Evolutionary conservation across 108 stramenopile species (phyloP), one percentile per base, ranked within the genome.

Genomic region (Cyclotella atomus): DNA sequence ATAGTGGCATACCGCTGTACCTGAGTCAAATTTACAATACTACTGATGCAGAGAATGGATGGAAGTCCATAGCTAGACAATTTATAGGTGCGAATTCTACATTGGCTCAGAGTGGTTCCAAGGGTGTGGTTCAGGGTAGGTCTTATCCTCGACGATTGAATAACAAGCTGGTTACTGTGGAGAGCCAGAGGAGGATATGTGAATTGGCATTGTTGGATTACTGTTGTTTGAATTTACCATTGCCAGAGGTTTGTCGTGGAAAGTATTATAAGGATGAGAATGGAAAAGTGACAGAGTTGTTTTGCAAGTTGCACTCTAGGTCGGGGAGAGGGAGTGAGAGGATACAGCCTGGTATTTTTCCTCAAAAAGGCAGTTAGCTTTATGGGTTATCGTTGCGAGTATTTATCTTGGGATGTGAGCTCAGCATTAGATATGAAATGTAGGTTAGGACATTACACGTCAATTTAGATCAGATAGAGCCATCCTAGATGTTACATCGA

Each of bases 21-120:
- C 32, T 79, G 8, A 79, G 71, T 34, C 65, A 79, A 57, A 72
- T 71, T 53, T 79, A 79, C 78, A 79, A 79, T 45, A 73, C 72
- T n/a, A 70, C 62, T 8, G 68, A 70, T 65, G 32, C 45, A 15
- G 47, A 73, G 14, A 49, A 59, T 16, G 66, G 36, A 14, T 73
- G 71, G 71, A 53, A 57, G 33, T 0, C 35, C 19, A 80, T 68
- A 25, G 36, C 59, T 24, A 30, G 20, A n/a, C 45, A 68, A 43
- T 68, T 45, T 54, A 6, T 80, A 34, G 79, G 71, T 44, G 56
- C 56, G 9, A 57, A 57, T 32, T 57, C 56, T 32, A 30, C 56
- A 28, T 30, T 57, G 29, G 28, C 56, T 15, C 28, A 57, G 5
- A 27, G 38, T 21, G 63, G 43, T 62, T 36, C 8, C 56, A 8